Percentiles rank a stretch among this genome's conserved stretches.
These are phyloP conservation scores for Bacterosira constricta DNA, from an alignment of 108 stramenopile species.

Conservation along the genomic window DNA sequence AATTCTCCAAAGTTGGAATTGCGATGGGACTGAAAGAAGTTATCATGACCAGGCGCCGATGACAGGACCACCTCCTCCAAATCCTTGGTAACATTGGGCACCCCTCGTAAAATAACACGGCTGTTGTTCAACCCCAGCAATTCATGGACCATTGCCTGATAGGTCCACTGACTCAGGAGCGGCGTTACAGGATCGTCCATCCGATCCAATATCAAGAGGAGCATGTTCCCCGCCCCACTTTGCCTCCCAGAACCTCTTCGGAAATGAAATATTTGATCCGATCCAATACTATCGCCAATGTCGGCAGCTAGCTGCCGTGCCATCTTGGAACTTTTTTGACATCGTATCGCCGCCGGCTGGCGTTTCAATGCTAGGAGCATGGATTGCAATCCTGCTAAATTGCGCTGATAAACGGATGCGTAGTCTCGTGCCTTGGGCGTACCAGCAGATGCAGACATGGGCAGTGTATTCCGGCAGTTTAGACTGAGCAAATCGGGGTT, in stretches of 20 bases:
- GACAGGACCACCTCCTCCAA: constrained; percentile 97
- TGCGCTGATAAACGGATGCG: constrained; percentile 82
- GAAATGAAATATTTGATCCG: constrained; percentile 96
- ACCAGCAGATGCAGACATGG: constrained; percentile 68
- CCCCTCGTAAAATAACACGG: constrained; percentile 92
- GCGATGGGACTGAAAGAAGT: constrained; percentile 90
- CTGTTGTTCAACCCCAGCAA: constrained; percentile 96
- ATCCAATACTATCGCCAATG: constrained; percentile 70
- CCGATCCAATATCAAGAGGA: constrained; percentile 94
- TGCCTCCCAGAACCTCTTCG: constrained; percentile 50
- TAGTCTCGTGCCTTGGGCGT: constrained; percentile 67
- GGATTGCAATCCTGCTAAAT: constrained; percentile 85
- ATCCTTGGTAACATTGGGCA: constrained; percentile 92
- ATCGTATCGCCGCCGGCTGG: constrained; percentile 90
- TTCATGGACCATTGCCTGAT: constrained; percentile 99
- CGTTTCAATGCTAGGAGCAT: constrained; percentile 90
- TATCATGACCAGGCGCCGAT: constrained; percentile 82
- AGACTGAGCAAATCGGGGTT: constrained; percentile 93
- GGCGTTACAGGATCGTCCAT: constrained; percentile 99
- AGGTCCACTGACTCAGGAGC: constrained; percentile 98
- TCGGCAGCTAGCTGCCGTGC: constrained; percentile 86
- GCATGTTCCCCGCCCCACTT: constrained; percentile 40
- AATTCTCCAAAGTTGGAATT: constrained; percentile 98
- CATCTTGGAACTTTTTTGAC: constrained; percentile 77
- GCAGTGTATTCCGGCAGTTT: constrained; percentile 83